phyloP scores from a whole-genome alignment of 352 stramenopile genomes.

The Phytophthora melonis region DNA sequence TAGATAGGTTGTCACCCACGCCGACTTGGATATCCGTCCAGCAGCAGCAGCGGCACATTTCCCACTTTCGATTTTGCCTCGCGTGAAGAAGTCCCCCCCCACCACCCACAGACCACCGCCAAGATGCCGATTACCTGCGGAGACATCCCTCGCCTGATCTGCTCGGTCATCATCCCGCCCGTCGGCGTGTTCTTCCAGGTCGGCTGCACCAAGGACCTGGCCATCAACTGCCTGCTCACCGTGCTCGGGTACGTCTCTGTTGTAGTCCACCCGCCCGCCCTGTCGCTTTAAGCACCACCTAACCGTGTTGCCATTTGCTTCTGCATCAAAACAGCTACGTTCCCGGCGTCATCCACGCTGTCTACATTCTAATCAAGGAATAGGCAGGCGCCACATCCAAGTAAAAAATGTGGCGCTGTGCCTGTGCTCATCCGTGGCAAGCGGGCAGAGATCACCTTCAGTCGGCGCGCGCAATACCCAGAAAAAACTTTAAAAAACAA shows the following conservation, averaged over 20 bases:
- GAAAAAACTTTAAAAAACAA: conserved; percentile 17
- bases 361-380: conserved; percentile 80
- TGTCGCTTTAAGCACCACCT: conserved; percentile 19
- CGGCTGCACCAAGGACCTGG: conserved; percentile 67
- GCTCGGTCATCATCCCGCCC: conserved; percentile 71
- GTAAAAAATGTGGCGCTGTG: conserved; percentile 36
- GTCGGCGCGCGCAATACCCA: background rate
- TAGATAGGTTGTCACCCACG: conserved; percentile 26
- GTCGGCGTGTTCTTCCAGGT: conserved; percentile 71
- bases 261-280: background rate
- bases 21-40: background rate
- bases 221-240: conserved; percentile 77
- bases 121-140: conserved; percentile 74
- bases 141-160: conserved; percentile 76
- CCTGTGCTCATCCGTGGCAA: background rate
- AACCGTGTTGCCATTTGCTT: conserved; percentile 4
- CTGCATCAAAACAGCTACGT: conserved; percentile 50
- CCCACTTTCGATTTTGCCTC: conserved; percentile 43
- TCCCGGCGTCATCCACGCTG: conserved; percentile 77
- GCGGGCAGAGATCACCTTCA: background rate
- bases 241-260: conserved; percentile 52
- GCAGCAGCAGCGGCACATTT: background rate
- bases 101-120: background rate
- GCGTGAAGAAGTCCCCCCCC: conserved; percentile 11
- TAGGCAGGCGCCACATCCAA: conserved; percentile 43